phyloP scores from a whole-genome alignment of 2,329 filamentous ascomycete species.

The Gremmenia infestans region DNA sequence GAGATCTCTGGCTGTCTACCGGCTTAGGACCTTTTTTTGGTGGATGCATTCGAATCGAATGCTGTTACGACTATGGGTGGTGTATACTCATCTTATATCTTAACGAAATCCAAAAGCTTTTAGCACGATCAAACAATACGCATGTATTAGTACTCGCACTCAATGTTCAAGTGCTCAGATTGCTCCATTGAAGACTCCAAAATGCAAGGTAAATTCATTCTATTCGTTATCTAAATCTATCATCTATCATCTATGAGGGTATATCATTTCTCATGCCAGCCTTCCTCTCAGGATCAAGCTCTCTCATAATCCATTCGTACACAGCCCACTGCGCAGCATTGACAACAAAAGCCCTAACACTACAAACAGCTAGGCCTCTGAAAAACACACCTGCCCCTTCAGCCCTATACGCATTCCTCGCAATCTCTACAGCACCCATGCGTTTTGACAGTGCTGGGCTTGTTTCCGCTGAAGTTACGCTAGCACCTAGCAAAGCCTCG shows the following conservation, averaged over 20 bases:
- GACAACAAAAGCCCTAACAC: slow-evolving; percentile 80
- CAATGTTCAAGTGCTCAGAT: too few relatives aligned
- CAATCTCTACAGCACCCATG: slow-evolving; percentile 56
- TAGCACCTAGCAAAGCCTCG: slow-evolving; percentile 31
- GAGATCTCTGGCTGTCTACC: not conserved
- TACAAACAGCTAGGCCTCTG: slow-evolving; percentile 73
- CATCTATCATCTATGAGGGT: slow-evolving; percentile 7
- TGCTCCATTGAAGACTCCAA: not conserved
- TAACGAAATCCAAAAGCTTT: not conserved
- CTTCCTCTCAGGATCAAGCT: slow-evolving; percentile 34
- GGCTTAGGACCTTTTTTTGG: not conserved
- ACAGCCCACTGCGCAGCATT: slow-evolving; percentile 92
- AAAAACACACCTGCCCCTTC: slow-evolving; percentile 64
- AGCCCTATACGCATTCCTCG: slow-evolving; percentile 59
- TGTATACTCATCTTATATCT: not conserved
- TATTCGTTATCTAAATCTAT: not conserved
- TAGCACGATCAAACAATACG: not conserved
- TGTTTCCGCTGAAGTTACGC: slow-evolving; percentile 16
- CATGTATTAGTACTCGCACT: too few relatives aligned
- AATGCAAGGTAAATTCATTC: not conserved
- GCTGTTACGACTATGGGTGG: not conserved
- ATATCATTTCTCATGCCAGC: not conserved
- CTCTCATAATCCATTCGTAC: slow-evolving; percentile 81
- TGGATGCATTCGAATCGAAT: not conserved
- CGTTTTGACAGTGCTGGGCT: slow-evolving; percentile 21